phyloP scores from a whole-genome alignment of 169 alveolate species.

The Plasmodium falciparum region DNA sequence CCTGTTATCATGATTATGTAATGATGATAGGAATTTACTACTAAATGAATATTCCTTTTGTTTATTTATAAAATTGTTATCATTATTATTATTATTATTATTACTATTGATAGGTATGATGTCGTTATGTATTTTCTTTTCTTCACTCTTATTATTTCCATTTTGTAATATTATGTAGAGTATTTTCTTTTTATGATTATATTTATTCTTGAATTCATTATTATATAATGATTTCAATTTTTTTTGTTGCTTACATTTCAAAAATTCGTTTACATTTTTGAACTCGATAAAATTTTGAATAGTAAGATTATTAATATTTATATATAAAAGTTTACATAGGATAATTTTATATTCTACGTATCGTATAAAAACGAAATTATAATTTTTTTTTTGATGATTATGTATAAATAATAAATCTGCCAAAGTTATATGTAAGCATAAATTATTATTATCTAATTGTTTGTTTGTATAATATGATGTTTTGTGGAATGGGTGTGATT shows the following conservation, averaged over 20 bases:
- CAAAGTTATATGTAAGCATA: constrained; percentile 28
- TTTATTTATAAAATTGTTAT: constrained; percentile 7
- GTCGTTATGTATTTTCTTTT: background rate
- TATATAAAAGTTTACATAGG: constrained; percentile 34
- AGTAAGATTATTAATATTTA: constrained; percentile 21
- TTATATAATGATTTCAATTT: constrained; percentile 2
- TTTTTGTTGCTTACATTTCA: background rate
- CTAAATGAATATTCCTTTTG: background rate
- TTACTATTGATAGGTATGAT: background rate
- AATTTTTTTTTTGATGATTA: constrained; percentile 12
- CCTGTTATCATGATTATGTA: constrained; percentile 10
- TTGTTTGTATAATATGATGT: background rate
- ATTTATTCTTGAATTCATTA: constrained; percentile 13
- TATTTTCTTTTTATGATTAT: background rate
- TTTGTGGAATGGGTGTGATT: background rate
- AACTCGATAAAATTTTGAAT: constrained; percentile 41
- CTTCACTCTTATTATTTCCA: constrained; percentile 7
- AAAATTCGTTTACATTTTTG: constrained; percentile 45
- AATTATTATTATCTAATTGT: constrained; percentile 1
- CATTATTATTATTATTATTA: background rate
- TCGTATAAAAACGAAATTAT: constrained; percentile 42
- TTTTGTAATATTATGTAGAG: constrained; percentile 11
- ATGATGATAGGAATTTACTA: constrained; percentile 15
- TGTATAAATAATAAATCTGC: constrained; percentile 44
- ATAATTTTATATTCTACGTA: constrained; percentile 20